phyloP scores from a whole-genome alignment of 805 yeast genomes.

The Allodekkera sacchari region DNA sequence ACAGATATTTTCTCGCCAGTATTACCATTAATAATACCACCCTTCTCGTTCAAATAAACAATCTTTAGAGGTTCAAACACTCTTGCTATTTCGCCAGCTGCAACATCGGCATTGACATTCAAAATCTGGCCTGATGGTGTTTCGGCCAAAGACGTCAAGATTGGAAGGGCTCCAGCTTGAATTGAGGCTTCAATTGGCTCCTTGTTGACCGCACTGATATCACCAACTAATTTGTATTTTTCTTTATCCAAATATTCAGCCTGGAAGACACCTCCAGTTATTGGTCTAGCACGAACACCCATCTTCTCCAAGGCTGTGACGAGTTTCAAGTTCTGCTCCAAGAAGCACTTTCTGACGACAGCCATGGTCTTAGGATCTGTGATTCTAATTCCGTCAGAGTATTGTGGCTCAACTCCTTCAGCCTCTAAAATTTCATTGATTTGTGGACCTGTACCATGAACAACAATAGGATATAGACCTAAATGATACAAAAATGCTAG shows the following conservation, averaged over 20 bases:
- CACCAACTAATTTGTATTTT: conserved; percentile 89
- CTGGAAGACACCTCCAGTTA: conserved; percentile 93
- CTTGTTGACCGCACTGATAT: conserved; percentile 78
- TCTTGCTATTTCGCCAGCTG: conserved; percentile 96
- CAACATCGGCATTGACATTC: conserved; percentile 97
- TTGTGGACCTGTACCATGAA: conserved; percentile 99
- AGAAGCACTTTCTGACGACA: conserved; percentile 89
- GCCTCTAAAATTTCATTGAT: conserved; percentile 88
- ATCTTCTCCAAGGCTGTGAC: conserved; percentile 93
- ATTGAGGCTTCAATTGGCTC: conserved; percentile 89
- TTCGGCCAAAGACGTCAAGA: conserved; percentile 93
- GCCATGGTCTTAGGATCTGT: conserved; percentile 93
- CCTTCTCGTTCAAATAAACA: conserved; percentile 94
- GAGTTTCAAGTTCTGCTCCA: conserved; percentile 89
- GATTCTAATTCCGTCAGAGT: conserved; percentile 92
- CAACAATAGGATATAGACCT: conserved; percentile 91
- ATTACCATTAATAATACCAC: conserved; percentile 90
- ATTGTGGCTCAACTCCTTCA: conserved; percentile 93
- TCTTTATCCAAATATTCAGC: conserved; percentile 89
- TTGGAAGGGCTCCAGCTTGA: conserved; percentile 93
- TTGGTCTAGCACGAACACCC: conserved; percentile 98
- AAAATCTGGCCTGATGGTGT: conserved; percentile 94
- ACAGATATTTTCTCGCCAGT: conserved; percentile 84
- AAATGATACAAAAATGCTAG: conserved; percentile 94
- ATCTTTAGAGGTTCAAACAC: conserved; percentile 95